phyloP scores from a whole-genome alignment of 495 filamentous ascomycete genomes.

The Apiosordaria backusii region DNA sequence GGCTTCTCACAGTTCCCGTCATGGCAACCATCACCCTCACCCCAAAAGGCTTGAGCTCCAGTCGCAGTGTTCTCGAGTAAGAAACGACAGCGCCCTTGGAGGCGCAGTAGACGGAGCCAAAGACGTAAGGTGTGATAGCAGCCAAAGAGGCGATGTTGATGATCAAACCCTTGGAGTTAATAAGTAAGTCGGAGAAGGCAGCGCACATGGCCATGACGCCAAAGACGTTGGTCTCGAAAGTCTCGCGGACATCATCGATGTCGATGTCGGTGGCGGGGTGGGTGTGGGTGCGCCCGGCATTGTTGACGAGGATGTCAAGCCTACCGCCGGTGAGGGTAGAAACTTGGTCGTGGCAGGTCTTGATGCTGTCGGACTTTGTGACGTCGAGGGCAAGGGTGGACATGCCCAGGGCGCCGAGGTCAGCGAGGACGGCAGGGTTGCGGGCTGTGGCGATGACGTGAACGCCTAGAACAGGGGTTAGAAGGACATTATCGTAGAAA shows the following conservation, averaged over 20 bases:
- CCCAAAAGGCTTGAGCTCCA: slow-evolving; percentile 53
- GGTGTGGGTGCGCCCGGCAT: slow-evolving; percentile 55
- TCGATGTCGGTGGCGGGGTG: slow-evolving; percentile 53
- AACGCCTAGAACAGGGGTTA: slow-evolving; percentile 34
- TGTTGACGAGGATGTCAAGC: slow-evolving; percentile 66
- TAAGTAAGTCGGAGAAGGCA: slow-evolving; percentile 52
- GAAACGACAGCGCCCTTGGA: slow-evolving; percentile 51
- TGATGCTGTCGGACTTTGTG: slow-evolving; percentile 49
- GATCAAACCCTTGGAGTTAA: slow-evolving; percentile 51
- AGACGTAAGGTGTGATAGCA: slow-evolving; percentile 44
- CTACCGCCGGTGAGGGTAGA: slow-evolving; percentile 50
- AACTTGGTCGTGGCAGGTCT: slow-evolving; percentile 43
- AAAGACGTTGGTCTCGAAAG: slow-evolving; percentile 64
- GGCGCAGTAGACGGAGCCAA: slow-evolving; percentile 50
- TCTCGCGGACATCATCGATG: slow-evolving; percentile 47
- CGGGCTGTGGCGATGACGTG: slow-evolving; percentile 55
- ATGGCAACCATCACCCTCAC: slow-evolving; percentile 53
- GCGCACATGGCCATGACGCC: slow-evolving; percentile 53
- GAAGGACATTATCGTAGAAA: not conserved
- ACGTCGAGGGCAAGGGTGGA: slow-evolving; percentile 49
- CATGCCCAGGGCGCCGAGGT: slow-evolving; percentile 46
- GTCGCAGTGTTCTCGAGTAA: slow-evolving; percentile 50
- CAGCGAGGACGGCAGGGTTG: slow-evolving; percentile 41
- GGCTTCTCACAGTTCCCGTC: slow-evolving; percentile 48
- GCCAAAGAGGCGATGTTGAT: slow-evolving; percentile 54